Base-by-base conservation (phyloP, 2,329 filamentous ascomycete species). In the Exophiala phaeomuriformis region DNA sequence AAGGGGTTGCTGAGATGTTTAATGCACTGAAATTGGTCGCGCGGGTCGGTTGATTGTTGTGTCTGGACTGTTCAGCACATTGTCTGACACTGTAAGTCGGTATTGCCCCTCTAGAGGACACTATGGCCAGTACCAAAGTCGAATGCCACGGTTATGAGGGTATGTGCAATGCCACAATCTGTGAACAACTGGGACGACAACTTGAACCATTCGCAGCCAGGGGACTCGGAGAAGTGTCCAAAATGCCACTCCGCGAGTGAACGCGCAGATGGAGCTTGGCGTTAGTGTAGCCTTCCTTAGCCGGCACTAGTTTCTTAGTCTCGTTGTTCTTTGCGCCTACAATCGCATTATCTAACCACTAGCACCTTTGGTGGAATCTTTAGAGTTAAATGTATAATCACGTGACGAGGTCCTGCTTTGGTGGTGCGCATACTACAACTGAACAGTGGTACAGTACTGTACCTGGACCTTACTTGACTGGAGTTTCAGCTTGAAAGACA, bases 141-240 rank as follows among this genome's bases (percentile, higher is more conserved):
- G 6, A 47, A 12, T 3, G 27, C 12, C 9, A 5, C 3, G 44
- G 10, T 5, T 30, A 35, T 30, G 31, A n/a, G 33, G 30, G 31
- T 12, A 7, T 33, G 33, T 35, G 19, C 5, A 28, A 10, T 33
- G 29, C 39, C 28, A 41, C 19, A 19, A 19, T 19, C 19, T 19
- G 47, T 41, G 36, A 49, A 31, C 39, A 36, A 50, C 30, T 40
- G 28, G 30, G 28, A 31, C 19, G 44, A 50, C 42, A 8, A 33
- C 10, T 43, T 28, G 39, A 41, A 36, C n/a, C 39, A 19, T 7
- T 12, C 19, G 27, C 29, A 33, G 32, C 48, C 48, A 50, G 48
- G 48, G 48, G 48, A 50, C 39, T 50, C 48, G 48, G 44, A 47
- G 44, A 47, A 47, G 48, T 50, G 48, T 50, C 48, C 48, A 50